These are phyloP conservation scores for Clarireedia paspali DNA, from an alignment of 2,329 filamentous ascomycete species.

Conservation along the genomic window DNA sequence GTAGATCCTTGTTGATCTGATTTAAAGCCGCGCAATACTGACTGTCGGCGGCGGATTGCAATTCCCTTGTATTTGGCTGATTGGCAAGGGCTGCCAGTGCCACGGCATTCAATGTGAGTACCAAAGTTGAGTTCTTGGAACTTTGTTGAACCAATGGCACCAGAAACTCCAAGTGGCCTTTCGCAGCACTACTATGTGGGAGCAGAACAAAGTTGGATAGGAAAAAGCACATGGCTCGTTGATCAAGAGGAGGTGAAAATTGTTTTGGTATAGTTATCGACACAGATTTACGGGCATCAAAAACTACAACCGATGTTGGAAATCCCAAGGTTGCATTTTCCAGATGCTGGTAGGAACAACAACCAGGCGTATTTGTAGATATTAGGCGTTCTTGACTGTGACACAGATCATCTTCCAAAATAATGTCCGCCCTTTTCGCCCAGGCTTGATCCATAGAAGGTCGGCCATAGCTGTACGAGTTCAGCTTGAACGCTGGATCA, in stretches of 20 bases:
- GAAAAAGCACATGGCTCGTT: conserved; percentile 49
- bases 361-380: no score
- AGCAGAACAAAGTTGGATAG: conserved; percentile 50
- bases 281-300: no score
- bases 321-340: no score
- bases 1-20: conserved; percentile 43
- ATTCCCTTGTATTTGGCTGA: conserved; percentile 31
- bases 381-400: no score
- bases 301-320: no score
- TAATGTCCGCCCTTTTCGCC: neutral
- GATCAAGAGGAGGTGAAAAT: conserved; percentile 40
- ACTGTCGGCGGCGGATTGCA: conserved; percentile 35
- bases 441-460: neutral
- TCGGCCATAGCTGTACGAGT: neutral
- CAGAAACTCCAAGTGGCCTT: conserved; percentile 51
- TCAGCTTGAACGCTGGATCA: neutral
- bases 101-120: conserved; percentile 44
- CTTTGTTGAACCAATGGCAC: conserved; percentile 42
- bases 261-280: conserved; percentile 25
- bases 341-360: no score
- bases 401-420: neutral
- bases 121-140: conserved; percentile 37
- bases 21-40: conserved; percentile 47
- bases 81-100: conserved; percentile 49
- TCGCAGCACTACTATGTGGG: conserved; percentile 39